phyloP scores from a whole-genome alignment of 768 basidiomycete genomes.

The Coprinopsis cinerea region DNA sequence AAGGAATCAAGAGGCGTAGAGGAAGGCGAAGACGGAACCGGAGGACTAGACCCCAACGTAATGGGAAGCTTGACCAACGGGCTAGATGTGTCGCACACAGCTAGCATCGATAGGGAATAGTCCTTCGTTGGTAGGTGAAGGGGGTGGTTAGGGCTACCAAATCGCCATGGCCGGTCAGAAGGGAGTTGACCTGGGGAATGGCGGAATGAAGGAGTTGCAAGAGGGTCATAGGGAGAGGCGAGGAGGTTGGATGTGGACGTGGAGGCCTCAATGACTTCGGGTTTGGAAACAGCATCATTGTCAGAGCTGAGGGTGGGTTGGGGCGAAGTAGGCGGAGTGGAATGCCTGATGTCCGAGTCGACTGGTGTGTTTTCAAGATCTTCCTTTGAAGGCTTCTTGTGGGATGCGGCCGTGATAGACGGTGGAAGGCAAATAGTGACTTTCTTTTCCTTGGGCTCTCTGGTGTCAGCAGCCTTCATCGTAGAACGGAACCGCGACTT shows the following conservation, averaged over 20 bases:
- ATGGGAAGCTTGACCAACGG: constrained; percentile 33
- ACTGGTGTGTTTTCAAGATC: neutral
- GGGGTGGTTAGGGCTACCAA: constrained; percentile 74
- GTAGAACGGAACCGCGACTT: constrained; percentile 41
- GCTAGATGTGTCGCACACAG: constrained; percentile 46
- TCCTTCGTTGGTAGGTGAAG: constrained; percentile 61
- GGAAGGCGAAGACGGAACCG: constrained; percentile 31
- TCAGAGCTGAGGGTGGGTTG: constrained; percentile 5
- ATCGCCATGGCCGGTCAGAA: constrained; percentile 79
- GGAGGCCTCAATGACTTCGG: neutral
- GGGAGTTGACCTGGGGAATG: constrained; percentile 72
- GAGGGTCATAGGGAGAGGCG: constrained; percentile 69
- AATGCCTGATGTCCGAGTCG: neutral
- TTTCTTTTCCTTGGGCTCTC: constrained; percentile 15
- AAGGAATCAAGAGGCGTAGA: constrained; percentile 15
- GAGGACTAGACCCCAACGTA: constrained; percentile 24
- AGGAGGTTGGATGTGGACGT: constrained; percentile 24
- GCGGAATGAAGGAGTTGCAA: constrained; percentile 68
- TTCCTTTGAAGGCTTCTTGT: neutral
- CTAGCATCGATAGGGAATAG: constrained; percentile 59
- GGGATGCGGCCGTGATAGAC: constrained; percentile 6
- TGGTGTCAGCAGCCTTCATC: constrained; percentile 19
- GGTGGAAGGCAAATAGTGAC: constrained; percentile 7
- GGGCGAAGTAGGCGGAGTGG: constrained; percentile 3
- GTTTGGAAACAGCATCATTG: neutral